These are phyloP conservation scores for Silene latifolia DNA, from an alignment of 148 eudicot species.

Conservation along the genomic window DNA sequence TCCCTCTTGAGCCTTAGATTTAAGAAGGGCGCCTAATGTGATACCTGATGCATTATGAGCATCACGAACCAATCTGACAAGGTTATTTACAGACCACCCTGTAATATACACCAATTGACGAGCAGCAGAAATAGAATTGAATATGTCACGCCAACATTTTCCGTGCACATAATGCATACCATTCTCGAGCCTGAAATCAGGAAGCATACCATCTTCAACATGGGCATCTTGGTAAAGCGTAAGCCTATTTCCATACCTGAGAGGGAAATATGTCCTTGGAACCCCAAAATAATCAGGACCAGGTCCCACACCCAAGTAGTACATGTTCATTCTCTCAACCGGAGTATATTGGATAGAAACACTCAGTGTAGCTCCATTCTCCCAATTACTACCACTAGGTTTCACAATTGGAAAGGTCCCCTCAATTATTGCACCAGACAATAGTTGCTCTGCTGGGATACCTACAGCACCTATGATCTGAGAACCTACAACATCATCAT, in stretches of 20 bases:
- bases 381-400: slow-evolving; percentile 41
- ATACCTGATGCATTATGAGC: slow-evolving; percentile 29
- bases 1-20: slow-evolving; percentile 79
- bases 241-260: slow-evolving; percentile 68
- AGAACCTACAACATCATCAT: slow-evolving; percentile 64
- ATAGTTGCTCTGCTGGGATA: slow-evolving; percentile 49
- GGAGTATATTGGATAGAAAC: slow-evolving; percentile 64
- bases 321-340: slow-evolving; percentile 42
- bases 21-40: slow-evolving; percentile 72
- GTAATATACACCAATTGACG: slow-evolving; percentile 77
- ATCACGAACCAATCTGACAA: slow-evolving; percentile 61
- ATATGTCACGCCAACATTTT: slow-evolving; percentile 80
- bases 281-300: slow-evolving; percentile 62
- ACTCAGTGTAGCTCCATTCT: slow-evolving; percentile 49
- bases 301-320: slow-evolving; percentile 58
- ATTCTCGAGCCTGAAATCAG: slow-evolving; percentile 55
- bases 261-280: slow-evolving; percentile 80
- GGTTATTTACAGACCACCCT: slow-evolving; percentile 85
- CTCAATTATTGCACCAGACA: slow-evolving; percentile 39
- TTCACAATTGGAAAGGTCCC: slow-evolving; percentile 58
- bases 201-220: slow-evolving; percentile 57
- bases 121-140: slow-evolving; percentile 64
- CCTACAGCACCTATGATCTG: slow-evolving; percentile 62
- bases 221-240: slow-evolving; percentile 95
- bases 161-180: slow-evolving; percentile 52